Conservation (phyloP, 2,329 filamentous ascomycete genomes). For the Hirsutella minnesotensis region DNA sequence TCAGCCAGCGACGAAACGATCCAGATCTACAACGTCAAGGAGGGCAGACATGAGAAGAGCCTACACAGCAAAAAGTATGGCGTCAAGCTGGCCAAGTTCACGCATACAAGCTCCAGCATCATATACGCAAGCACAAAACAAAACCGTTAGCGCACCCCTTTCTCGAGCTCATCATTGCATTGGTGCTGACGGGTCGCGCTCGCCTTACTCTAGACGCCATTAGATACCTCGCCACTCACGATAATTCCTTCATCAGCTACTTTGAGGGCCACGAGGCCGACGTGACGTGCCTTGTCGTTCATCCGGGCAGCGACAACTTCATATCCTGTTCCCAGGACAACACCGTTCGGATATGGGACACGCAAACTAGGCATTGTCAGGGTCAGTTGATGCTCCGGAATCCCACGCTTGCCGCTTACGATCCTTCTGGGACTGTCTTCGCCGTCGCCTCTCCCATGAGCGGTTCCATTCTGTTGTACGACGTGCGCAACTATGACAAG, state of each 20-base stretch:
- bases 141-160: conserved; percentile 48
- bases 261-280: conserved; percentile 80
- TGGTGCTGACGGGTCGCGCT: conserved; percentile 2
- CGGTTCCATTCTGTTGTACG: conserved; percentile 77
- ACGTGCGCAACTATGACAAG: conserved; percentile 87
- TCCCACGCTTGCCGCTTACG: conserved; percentile 77
- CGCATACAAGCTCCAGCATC: conserved; percentile 80
- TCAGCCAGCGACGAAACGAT: conserved; percentile 91
- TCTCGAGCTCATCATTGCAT: not conserved
- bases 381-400: conserved; percentile 71
- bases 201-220: conserved; percentile 51
- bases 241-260: conserved; percentile 93
- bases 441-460: conserved; percentile 75
- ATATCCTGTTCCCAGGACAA: conserved; percentile 86
- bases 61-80: conserved; percentile 95
- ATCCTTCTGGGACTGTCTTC: conserved; percentile 85
- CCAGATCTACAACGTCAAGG: conserved; percentile 87
- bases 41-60: conserved; percentile 80
- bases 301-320: conserved; percentile 81
- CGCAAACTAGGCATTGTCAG: conserved; percentile 65
- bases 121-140: conserved; percentile 94
- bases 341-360: conserved; percentile 84
- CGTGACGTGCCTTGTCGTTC: conserved; percentile 75
- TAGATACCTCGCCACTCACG: conserved; percentile 79
- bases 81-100: conserved; percentile 86